A percentile compares a stretch with the other conserved stretches of the same genome.
phyloP scores from a whole-genome alignment of 2,329 filamentous ascomycete species.

The Diaporthe sp. region DNA sequence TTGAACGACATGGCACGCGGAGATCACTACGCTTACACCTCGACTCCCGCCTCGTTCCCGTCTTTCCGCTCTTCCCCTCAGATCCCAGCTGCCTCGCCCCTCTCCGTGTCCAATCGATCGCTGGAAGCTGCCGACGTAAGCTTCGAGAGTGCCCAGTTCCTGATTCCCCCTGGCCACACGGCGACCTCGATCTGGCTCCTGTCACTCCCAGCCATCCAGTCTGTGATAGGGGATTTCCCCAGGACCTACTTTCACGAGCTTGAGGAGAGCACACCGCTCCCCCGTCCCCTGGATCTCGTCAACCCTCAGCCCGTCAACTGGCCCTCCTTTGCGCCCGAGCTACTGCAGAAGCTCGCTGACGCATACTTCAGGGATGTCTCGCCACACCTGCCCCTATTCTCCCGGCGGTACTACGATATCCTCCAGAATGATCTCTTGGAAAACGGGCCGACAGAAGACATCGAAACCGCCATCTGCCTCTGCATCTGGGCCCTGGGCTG shows the following conservation, averaged over 20 bases:
- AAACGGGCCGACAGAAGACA: conserved; percentile 46
- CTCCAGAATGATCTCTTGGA: conserved; percentile 50
- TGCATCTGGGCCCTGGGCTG: conserved; percentile 55
- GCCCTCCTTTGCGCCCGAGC: conserved; percentile 48
- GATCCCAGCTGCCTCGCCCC: conserved; percentile 36
- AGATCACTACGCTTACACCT: conserved; percentile 13
- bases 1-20: conserved; percentile 42
- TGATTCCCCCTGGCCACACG: conserved; percentile 54
- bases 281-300: conserved; percentile 49
- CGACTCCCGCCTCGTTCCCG: conserved; percentile 34
- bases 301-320: conserved; percentile 45
- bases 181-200: conserved; percentile 52
- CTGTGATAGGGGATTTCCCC: conserved; percentile 51
- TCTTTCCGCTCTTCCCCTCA: conserved; percentile 37
- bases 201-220: conserved; percentile 51
- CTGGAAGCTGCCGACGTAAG: conserved; percentile 44
- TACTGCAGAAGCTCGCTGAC: conserved; percentile 47
- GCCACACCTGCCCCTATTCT: conserved; percentile 54
- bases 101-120: conserved; percentile 38
- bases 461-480: conserved; percentile 53
- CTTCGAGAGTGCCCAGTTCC: conserved; percentile 52
- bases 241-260: conserved; percentile 53
- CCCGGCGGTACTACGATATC: conserved; percentile 46
- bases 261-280: conserved; percentile 52
- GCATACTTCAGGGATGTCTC: conserved; percentile 54